Evolutionary conservation across 306 rosid genomes (phyloP), one percentile per base, ranked within the genome.

Genomic region (Crataegus laevigata): DNA sequence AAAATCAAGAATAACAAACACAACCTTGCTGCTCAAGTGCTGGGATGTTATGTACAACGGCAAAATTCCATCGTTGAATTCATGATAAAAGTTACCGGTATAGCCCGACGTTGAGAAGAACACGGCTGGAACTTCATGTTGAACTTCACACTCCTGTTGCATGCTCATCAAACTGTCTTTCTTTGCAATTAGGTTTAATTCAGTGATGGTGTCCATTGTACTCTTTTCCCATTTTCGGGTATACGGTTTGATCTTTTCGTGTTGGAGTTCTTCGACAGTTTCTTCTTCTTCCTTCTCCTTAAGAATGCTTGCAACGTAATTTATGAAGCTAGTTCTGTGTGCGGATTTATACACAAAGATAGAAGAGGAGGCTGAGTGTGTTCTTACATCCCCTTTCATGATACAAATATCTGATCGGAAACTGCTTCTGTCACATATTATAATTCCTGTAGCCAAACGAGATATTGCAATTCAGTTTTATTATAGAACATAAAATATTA

Each of bases 41-140:
- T 90, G 90, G 4, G 19, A 13, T 13, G 55, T 50, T 15, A 50
- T 50, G 77, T 72, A 94, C 64, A 91, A 68, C 3, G 97, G 98
- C 21, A 94, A 14, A 50, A 94, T 80, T 65, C 98, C 98, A 30
- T 94, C 98, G 8, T 94, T 94, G 88, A 94, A 91, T 70, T 94
- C 98, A 5, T 94, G 98, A 52, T 91, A 94, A 29, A 91, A 90
- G 6, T 94, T 94, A 11, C 98, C 97, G 0, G 98, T 94, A 54
- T 94, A 91, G 19, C 97, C 98, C 8, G 97, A 96, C 0, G 92
- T 94, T 0, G 98, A 94, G 81, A 94, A 91, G 69, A 94, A 88
- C 82, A 94, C 85, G 0, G 97, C 98, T 0, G 98, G 98, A 81
- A 91, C 96, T 58, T 90, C 84, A 22, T 94, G 93, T 11, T 75